phyloP scores from a whole-genome alignment of 2,329 filamentous ascomycete species.

The Penicillium sp. region DNA sequence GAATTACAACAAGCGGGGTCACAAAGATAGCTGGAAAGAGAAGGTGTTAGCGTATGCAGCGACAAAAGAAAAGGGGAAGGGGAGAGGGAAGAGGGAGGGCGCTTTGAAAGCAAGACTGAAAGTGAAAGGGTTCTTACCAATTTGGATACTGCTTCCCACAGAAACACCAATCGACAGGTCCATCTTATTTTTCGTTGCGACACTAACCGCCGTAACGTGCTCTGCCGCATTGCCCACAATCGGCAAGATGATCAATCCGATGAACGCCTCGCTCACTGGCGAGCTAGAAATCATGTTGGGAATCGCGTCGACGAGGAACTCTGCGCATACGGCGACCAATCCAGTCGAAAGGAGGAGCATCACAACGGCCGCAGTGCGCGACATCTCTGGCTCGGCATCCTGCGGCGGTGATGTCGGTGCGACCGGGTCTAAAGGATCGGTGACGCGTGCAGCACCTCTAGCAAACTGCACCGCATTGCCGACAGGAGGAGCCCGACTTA shows the following conservation, averaged over 20 bases:
- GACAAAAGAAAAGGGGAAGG: too few species aligned
- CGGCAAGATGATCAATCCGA: constrained; percentile 78
- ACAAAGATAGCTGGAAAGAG: constrained; percentile 66
- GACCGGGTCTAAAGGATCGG: constrained; percentile 17
- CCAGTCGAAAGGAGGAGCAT: constrained; percentile 59
- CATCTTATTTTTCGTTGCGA: constrained; percentile 84
- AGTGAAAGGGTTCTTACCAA: constrained; percentile 46
- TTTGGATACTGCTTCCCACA: constrained; percentile 79
- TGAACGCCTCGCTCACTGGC: constrained; percentile 71
- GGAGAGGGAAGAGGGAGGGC: neutral
- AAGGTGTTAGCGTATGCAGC: constrained; percentile 11
- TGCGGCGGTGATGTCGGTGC: constrained; percentile 15
- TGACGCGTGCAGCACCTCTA: constrained; percentile 35
- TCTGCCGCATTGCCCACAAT: constrained; percentile 85
- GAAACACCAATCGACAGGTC: constrained; percentile 80
- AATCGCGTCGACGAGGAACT: constrained; percentile 77
- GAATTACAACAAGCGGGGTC: constrained; percentile 74
- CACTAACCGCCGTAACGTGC: constrained; percentile 78
- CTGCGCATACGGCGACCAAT: constrained; percentile 65
- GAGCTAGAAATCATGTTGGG: constrained; percentile 66
- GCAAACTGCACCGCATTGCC: constrained; percentile 42
- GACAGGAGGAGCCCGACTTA: constrained; percentile 29
- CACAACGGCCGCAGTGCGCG: constrained; percentile 60
- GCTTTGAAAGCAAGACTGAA: neutral
- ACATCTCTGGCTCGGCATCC: constrained; percentile 48